Conservation (phyloP, 345 rosid genomes). For the Excoecaria cochinchinensis region DNA sequence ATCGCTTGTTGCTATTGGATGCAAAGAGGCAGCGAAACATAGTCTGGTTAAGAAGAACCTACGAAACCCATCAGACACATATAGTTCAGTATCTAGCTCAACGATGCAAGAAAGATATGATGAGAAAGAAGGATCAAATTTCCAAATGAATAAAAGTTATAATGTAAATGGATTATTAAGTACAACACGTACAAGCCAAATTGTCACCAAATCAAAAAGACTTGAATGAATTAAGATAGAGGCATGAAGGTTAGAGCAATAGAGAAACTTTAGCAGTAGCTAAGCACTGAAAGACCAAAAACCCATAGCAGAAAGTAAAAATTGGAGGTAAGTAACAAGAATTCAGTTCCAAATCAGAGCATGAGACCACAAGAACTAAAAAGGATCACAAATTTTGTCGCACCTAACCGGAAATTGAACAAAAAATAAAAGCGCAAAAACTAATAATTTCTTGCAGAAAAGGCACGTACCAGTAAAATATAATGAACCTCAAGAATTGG, state of each 20-base stretch:
- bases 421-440: too few species aligned
- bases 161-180: background rate
- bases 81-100: background rate
- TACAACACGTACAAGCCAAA: background rate
- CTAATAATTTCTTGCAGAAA: too few species aligned
- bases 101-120: background rate
- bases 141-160: background rate
- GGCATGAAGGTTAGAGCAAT: background rate
- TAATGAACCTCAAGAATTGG: too few species aligned
- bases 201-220: too few species aligned
- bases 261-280: too few species aligned
- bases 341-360: background rate
- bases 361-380: background rate
- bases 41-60: background rate
- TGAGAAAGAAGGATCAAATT: too few species aligned
- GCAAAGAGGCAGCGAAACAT: conserved; percentile 38
- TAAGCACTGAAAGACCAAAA: background rate
- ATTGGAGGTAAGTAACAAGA: background rate
- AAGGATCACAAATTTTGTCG: background rate
- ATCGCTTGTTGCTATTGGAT: conserved; percentile 19
- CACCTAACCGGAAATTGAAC: background rate
- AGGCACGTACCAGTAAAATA: too few species aligned
- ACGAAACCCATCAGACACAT: background rate
- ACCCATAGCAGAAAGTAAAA: background rate
- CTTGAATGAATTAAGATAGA: background rate